A percentile compares a stretch with the other conserved stretches of the same genome.
phyloP scores from a whole-genome alignment of 2,329 filamentous ascomycete genomes.

The Pseudopithomyces chartarum region DNA sequence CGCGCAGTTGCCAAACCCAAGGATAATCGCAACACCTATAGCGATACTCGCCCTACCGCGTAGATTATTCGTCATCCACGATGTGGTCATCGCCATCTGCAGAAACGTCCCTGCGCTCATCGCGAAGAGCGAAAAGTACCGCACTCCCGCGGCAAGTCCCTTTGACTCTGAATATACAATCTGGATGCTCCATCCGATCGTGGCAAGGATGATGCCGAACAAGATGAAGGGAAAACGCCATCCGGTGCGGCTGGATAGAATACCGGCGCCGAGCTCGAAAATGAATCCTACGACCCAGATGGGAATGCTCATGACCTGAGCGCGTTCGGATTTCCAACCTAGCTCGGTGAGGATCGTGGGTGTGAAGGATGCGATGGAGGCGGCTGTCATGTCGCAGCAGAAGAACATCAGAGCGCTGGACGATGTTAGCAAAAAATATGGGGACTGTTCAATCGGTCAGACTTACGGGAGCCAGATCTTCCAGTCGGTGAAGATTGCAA shows the following conservation, averaged over 20 bases:
- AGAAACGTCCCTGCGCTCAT: constrained; percentile 53
- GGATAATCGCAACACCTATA: constrained; percentile 26
- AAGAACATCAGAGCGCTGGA: constrained; percentile 38
- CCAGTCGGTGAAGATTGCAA: constrained; percentile 57
- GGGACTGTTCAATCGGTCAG: constrained; percentile 35
- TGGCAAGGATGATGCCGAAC: constrained; percentile 42
- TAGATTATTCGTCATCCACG: constrained; percentile 61
- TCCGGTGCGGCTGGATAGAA: constrained; percentile 31
- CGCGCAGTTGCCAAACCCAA: constrained; percentile 57
- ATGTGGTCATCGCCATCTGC: constrained; percentile 56
- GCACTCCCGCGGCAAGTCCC: constrained; percentile 57
- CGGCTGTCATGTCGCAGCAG: constrained; percentile 42
- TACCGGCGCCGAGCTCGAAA: constrained; percentile 26
- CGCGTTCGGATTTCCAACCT: constrained; percentile 36
- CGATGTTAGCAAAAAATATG: constrained; percentile 9
- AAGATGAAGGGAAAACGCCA: constrained; percentile 39
- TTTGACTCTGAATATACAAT: constrained; percentile 43
- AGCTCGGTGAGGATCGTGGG: constrained; percentile 43
- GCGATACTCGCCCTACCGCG: constrained; percentile 30
- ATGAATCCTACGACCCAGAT: constrained; percentile 39
- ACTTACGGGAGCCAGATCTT: constrained; percentile 61
- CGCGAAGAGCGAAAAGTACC: constrained; percentile 48
- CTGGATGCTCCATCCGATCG: constrained; percentile 58
- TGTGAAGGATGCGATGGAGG: constrained; percentile 36
- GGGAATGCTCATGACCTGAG: constrained; percentile 42